Evolutionary conservation across 176 grass and related monocot genomes (phyloP).

Genomic region (Metroxylon sagu): DNA sequence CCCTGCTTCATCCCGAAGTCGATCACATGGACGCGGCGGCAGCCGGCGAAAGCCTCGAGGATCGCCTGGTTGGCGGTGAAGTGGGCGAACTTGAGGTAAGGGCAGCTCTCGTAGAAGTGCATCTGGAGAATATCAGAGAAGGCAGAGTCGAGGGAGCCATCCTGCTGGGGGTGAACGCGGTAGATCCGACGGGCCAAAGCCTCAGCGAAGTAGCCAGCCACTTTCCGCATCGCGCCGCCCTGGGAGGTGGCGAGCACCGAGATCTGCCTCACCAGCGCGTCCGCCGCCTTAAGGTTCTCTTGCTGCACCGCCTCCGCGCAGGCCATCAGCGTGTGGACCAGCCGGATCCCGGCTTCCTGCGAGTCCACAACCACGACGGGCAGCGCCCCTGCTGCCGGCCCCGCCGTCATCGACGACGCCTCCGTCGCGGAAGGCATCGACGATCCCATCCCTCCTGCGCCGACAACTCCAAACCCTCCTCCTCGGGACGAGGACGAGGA

Average conservation of each 20-base stretch:
- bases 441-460: conserved; percentile 10
- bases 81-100: conserved; percentile 99
- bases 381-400: conserved; percentile 16
- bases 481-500: conserved; percentile 67
- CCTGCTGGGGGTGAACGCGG: conserved; percentile 24
- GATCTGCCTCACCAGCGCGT: conserved; percentile 75
- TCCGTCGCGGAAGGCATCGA: conserved; percentile 10
- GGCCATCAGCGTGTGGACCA: conserved; percentile 76
- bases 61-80: conserved; percentile 98
- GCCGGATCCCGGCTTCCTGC: conserved; percentile 77
- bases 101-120: conserved; percentile 96
- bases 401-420: conserved; percentile 14
- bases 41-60: conserved; percentile 80
- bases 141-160: conserved; percentile 61
- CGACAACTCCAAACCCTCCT: not conserved
- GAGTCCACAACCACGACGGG: conserved; percentile 67
- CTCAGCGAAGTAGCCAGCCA: conserved; percentile 84
- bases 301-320: conserved; percentile 88
- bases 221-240: conserved; percentile 89
- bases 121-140: conserved; percentile 71
- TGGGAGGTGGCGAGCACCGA: conserved; percentile 65
- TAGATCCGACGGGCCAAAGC: conserved; percentile 78
- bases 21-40: conserved; percentile 79
- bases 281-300: conserved; percentile 71
- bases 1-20: conserved; percentile 96